A percentile compares a stretch with the other conserved stretches of the same genome.
phyloP scores from a whole-genome alignment of 345 rosid species.

The Zanthoxylum bungeanum region DNA sequence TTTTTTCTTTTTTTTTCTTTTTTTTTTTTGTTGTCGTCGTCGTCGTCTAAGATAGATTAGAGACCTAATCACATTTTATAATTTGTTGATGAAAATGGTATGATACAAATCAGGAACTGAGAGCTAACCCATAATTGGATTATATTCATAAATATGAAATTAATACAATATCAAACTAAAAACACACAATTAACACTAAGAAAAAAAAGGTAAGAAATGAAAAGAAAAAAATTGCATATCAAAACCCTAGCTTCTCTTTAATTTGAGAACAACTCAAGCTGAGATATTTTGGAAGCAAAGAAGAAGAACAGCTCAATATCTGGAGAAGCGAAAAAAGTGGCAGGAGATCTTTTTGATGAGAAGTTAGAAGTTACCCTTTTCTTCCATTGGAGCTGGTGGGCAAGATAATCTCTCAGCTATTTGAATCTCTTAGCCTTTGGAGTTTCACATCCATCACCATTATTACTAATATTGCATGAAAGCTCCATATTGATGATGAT shows the following conservation, averaged over 20 bases:
- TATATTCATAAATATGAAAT: not conserved
- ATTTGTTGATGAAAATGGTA: no score
- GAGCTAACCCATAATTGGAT: not conserved
- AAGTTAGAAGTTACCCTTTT: constrained; percentile 15
- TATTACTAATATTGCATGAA: not conserved
- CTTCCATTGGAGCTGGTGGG: constrained; percentile 44
- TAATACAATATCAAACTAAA: not conserved
- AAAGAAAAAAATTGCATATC: no score
- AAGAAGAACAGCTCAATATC: constrained; percentile 42
- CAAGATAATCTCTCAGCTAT: constrained; percentile 27
- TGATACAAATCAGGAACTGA: no score
- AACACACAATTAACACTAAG: not conserved
- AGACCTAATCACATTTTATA: no score
- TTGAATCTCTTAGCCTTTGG: constrained; percentile 33
- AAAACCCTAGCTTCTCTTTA: not conserved
- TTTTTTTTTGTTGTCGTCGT: no score
- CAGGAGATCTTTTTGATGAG: constrained; percentile 17
- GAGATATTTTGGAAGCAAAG: constrained; percentile 22
- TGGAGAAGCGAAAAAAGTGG: constrained; percentile 27
- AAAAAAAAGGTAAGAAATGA: no score
- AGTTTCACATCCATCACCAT: constrained; percentile 18
- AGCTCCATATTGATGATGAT: not conserved
- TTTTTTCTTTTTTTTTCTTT: no score
- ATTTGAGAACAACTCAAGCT: not conserved
- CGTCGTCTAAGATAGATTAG: no score